Conservation (phyloP, 805 yeast genomes). For the Ogataea pignaliae region DNA sequence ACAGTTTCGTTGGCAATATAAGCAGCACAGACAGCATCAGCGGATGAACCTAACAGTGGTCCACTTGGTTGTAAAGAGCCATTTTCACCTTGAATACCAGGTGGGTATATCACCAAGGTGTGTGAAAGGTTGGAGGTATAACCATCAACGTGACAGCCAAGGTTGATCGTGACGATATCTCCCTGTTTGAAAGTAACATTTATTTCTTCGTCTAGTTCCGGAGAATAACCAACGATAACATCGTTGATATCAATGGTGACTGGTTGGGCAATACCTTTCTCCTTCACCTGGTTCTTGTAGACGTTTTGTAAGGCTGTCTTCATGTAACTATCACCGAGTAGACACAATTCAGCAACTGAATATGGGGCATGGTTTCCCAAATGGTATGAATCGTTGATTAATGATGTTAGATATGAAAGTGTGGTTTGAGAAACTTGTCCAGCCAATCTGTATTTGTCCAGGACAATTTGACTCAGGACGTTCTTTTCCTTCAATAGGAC, state of each 20-base stretch:
- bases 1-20: constrained; percentile 87
- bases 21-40: constrained; percentile 87
- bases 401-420: constrained; percentile 55
- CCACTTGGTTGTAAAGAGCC: constrained; percentile 52
- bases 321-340: constrained; percentile 75
- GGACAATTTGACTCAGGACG: constrained; percentile 51
- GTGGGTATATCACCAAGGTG: constrained; percentile 79
- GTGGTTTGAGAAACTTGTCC: constrained; percentile 88
- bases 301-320: constrained; percentile 52
- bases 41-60: constrained; percentile 78
- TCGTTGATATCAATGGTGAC: constrained; percentile 83
- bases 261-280: constrained; percentile 93
- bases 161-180: constrained; percentile 76
- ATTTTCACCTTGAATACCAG: constrained; percentile 35
- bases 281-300: constrained; percentile 62
- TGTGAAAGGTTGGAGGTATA: constrained; percentile 86
- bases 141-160: constrained; percentile 95
- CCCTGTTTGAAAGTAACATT: constrained; percentile 58
- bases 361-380: constrained; percentile 43
- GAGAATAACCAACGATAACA: constrained; percentile 73
- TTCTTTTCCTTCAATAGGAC: constrained; percentile 69
- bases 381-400: constrained; percentile 75
- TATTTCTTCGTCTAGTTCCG: constrained; percentile 66
- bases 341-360: constrained; percentile 68
- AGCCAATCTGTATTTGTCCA: constrained; percentile 83